Percentiles rank a stretch among this genome's conserved stretches.
Conservation (phyloP, 78 protist species). For the Creolimax fragrantissima region DNA sequence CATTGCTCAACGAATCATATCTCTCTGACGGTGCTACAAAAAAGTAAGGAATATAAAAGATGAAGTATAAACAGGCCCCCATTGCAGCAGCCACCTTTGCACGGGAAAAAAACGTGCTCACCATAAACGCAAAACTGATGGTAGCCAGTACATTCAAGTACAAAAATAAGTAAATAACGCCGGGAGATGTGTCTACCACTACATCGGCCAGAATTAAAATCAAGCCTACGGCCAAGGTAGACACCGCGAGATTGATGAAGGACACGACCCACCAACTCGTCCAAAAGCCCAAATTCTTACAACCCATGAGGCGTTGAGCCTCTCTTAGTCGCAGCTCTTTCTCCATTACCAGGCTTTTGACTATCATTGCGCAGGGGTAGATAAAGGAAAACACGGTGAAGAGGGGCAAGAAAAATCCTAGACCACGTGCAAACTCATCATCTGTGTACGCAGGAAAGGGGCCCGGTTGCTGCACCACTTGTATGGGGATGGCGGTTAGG, state of each 20-base stretch:
- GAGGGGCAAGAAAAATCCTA: not conserved
- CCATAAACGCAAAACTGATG: not conserved
- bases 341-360: not conserved
- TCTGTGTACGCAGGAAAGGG: not conserved
- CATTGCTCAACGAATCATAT: not conserved
- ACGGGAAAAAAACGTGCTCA: conserved; percentile 3
- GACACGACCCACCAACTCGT: not conserved
- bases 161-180: not conserved
- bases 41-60: not conserved
- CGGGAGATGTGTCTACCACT: not conserved
- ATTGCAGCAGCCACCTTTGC: conserved; percentile 29
- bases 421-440: not conserved
- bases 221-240: not conserved
- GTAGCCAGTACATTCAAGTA: not conserved
- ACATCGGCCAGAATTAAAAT: not conserved
- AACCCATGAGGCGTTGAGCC: not conserved
- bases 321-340: not conserved
- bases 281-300: not conserved
- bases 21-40: not conserved
- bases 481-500: not conserved
- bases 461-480: not conserved
- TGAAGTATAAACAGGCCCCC: conserved; percentile 18
- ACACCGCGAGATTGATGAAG: not conserved
- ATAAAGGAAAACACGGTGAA: not conserved
- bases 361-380: not conserved